phyloP scores from a whole-genome alignment of 2,329 filamentous ascomycete species.

The Drechslerella coelobrocha region DNA sequence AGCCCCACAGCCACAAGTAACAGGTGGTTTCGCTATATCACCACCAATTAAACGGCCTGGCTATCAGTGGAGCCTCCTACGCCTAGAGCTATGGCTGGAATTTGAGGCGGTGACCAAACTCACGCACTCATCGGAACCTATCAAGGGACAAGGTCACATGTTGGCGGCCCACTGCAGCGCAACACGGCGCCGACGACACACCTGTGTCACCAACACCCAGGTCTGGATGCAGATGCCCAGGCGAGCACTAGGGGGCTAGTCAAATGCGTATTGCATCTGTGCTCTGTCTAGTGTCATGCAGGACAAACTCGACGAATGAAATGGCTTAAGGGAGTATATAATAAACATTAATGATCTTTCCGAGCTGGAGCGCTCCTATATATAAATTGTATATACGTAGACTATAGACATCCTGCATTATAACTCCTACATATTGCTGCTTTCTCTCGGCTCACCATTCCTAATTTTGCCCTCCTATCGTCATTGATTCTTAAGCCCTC shows the following conservation, averaged over 20 bases:
- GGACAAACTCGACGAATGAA: not conserved
- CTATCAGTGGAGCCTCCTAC: no score
- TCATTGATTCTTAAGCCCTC: not conserved
- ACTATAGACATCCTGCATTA: not conserved
- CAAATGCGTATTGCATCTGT: constrained; percentile 2
- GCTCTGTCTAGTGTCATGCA: not conserved
- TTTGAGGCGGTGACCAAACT: constrained; percentile 4
- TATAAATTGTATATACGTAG: not conserved
- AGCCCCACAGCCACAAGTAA: no score
- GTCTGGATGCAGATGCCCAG: constrained; percentile 1
- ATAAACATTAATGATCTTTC: not conserved
- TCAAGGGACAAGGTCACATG: constrained; percentile 46
- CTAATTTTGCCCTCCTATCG: not conserved
- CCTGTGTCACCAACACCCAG: constrained; percentile 24
- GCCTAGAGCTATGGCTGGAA: no score
- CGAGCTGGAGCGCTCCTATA: not conserved
- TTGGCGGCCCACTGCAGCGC: constrained; percentile 13
- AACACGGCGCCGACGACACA: constrained; percentile 8
- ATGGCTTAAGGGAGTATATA: not conserved
- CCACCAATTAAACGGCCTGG: no score
- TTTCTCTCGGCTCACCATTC: not conserved
- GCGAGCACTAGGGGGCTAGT: not conserved
- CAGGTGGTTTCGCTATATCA: no score
- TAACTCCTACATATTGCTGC: not conserved
- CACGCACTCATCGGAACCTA: constrained; percentile 1